A percentile compares a stretch with the other conserved stretches of the same genome.
Evolutionary conservation across 2,329 filamentous ascomycete genomes (phyloP).

Genomic region (Zasmidium angulare): DNA sequence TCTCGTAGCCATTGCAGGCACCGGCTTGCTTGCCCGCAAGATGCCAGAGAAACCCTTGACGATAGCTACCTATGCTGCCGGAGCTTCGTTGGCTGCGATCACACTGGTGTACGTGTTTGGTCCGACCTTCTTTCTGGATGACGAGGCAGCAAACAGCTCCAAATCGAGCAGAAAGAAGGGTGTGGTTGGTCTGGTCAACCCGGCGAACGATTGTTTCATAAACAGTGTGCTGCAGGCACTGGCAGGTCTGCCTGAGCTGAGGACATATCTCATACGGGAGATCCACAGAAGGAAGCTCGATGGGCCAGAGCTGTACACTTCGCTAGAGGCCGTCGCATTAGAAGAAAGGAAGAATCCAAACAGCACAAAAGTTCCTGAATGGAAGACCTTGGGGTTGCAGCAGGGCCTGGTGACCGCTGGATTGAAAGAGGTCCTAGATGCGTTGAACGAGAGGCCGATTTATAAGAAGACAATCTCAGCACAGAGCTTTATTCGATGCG

Average conservation of each 20-base stretch:
- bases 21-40: constrained; percentile 20
- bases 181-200: constrained; percentile 84
- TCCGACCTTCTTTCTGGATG: constrained; percentile 94
- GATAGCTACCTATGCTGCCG: constrained; percentile 89
- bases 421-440: constrained; percentile 88
- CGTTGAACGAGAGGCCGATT: constrained; percentile 88
- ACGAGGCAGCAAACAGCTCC: constrained; percentile 62
- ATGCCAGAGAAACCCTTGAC: constrained; percentile 84
- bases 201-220: constrained; percentile 81
- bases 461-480: constrained; percentile 92
- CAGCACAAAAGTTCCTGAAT: constrained; percentile 38
- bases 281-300: constrained; percentile 81
- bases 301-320: constrained; percentile 72
- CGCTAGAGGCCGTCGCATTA: constrained; percentile 51
- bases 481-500: constrained; percentile 73
- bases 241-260: constrained; percentile 83
- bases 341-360: constrained; percentile 58
- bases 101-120: constrained; percentile 96
- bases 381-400: constrained; percentile 64
- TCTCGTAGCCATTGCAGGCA: constrained; percentile 33
- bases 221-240: constrained; percentile 94
- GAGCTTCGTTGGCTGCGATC: constrained; percentile 89
- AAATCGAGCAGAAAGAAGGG: constrained; percentile 71
- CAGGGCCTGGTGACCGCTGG: constrained; percentile 80
- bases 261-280: constrained; percentile 89